A percentile compares a stretch with the other conserved stretches of the same genome.
Evolutionary conservation across 768 basidiomycete genomes (phyloP).

Genomic region (Saitozyma podzolica): DNA sequence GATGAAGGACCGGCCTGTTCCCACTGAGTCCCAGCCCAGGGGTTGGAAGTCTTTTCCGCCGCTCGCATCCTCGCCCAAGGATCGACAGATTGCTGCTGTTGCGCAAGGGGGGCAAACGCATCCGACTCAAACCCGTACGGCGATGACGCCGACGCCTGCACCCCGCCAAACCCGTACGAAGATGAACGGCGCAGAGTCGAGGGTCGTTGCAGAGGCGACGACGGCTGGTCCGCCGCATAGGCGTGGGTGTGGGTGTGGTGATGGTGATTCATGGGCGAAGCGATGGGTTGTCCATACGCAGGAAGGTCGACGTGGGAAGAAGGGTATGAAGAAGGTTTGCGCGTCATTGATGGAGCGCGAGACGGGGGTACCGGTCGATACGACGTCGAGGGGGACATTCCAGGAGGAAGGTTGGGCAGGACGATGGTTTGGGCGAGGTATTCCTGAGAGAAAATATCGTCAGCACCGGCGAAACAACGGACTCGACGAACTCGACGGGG

Average conservation of each 20-base stretch:
- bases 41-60: slow-evolving; percentile 2
- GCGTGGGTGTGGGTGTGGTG: slow-evolving; percentile 1
- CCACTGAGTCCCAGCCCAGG: slow-evolving; percentile 8
- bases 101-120: slow-evolving; percentile 35
- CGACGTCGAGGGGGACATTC: not conserved
- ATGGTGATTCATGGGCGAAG: not conserved
- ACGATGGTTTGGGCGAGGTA: not conserved
- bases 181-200: slow-evolving; percentile 19
- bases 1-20: not conserved
- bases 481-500: not conserved
- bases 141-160: not conserved
- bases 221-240: slow-evolving; percentile 1
- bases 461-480: not conserved
- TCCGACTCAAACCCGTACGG: slow-evolving; percentile 28
- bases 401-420: not conserved
- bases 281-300: slow-evolving; percentile 7
- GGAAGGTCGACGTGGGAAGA: slow-evolving; percentile 1
- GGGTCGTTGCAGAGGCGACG: slow-evolving; percentile 3
- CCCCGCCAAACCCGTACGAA: slow-evolving; percentile 27
- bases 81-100: slow-evolving; percentile 6
- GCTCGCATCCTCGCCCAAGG: slow-evolving; percentile 1
- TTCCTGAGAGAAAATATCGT: not conserved
- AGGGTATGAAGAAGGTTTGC: slow-evolving; percentile 2
- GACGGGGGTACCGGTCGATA: slow-evolving; percentile 2
- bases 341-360: slow-evolving; percentile 3